Evolutionary conservation across 2,329 filamentous ascomycete genomes (phyloP).

Genomic region (Colletotrichum tamarilloi): DNA sequence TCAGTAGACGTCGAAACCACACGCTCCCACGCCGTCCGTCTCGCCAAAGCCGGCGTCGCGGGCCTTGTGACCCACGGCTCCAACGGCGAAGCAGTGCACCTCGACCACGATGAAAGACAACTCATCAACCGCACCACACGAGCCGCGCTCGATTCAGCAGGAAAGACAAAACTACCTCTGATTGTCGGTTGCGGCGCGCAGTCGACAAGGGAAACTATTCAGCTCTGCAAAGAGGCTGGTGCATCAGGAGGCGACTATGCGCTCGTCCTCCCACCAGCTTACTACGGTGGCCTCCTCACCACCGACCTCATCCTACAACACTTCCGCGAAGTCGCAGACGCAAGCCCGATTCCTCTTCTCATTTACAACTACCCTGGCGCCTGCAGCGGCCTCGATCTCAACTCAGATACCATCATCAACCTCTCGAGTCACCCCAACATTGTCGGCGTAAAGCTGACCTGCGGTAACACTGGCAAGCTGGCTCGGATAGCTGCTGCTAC

Average conservation of each 20-base stretch:
- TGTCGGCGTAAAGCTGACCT: constrained; percentile 76
- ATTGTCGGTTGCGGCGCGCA: constrained; percentile 74
- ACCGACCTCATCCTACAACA: constrained; percentile 66
- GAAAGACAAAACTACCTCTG: constrained; percentile 57
- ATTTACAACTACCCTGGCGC: constrained; percentile 79
- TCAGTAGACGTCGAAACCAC: constrained; percentile 65
- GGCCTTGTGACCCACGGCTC: constrained; percentile 78
- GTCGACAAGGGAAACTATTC: constrained; percentile 71
- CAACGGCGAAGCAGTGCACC: constrained; percentile 73
- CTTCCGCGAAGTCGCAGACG: constrained; percentile 65
- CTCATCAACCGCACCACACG: constrained; percentile 66
- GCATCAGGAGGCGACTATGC: constrained; percentile 71
- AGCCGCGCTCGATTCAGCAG: constrained; percentile 51
- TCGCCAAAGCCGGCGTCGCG: constrained; percentile 72
- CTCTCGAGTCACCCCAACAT: constrained; percentile 66
- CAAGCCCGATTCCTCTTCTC: constrained; percentile 66
- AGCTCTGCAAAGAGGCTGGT: constrained; percentile 67
- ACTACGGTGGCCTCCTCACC: constrained; percentile 67
- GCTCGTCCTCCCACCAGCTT: constrained; percentile 71
- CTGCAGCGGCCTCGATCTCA: constrained; percentile 75
- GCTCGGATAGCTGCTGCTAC: constrained; percentile 57
- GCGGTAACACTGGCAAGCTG: constrained; percentile 73
- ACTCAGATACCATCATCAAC: constrained; percentile 69
- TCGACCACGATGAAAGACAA: constrained; percentile 67
- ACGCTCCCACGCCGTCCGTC: constrained; percentile 63